phyloP scores from a whole-genome alignment of 2,329 filamentous ascomycete genomes.

The Teratosphaeria destructans region DNA sequence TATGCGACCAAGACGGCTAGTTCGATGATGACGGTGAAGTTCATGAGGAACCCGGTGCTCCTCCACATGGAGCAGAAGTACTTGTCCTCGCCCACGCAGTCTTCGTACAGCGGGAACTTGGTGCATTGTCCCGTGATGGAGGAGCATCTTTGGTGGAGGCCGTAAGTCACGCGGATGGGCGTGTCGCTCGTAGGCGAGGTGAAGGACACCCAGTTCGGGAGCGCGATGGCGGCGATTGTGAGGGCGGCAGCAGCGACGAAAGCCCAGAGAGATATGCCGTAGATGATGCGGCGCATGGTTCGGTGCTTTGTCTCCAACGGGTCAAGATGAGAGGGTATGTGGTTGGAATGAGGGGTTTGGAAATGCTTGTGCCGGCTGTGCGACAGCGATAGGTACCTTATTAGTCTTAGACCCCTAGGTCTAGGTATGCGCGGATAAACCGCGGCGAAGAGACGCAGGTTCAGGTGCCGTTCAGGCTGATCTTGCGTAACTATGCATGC shows the following conservation, averaged over 20 bases:
- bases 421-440: background rate
- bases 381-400: too few species aligned
- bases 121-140: conserved; percentile 54
- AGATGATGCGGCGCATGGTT: conserved; percentile 39
- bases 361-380: background rate
- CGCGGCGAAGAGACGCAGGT: background rate
- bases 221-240: conserved; percentile 58
- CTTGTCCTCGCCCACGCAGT: conserved; percentile 56
- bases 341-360: background rate
- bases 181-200: conserved; percentile 21
- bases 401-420: too few species aligned
- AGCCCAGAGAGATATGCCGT: conserved; percentile 38
- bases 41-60: conserved; percentile 77
- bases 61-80: conserved; percentile 91
- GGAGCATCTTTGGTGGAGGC: conserved; percentile 73
- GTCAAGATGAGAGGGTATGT: background rate
- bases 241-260: conserved; percentile 52
- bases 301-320: background rate
- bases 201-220: conserved; percentile 62
- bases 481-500: background rate
- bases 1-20: conserved; percentile 73
- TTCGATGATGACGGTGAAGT: conserved; percentile 71
- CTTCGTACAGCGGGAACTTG: conserved; percentile 55
- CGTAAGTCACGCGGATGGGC: conserved; percentile 56
- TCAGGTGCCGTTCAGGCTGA: background rate